Conservation (phyloP, 148 eudicot genomes). For the Camellia granthamiana region DNA sequence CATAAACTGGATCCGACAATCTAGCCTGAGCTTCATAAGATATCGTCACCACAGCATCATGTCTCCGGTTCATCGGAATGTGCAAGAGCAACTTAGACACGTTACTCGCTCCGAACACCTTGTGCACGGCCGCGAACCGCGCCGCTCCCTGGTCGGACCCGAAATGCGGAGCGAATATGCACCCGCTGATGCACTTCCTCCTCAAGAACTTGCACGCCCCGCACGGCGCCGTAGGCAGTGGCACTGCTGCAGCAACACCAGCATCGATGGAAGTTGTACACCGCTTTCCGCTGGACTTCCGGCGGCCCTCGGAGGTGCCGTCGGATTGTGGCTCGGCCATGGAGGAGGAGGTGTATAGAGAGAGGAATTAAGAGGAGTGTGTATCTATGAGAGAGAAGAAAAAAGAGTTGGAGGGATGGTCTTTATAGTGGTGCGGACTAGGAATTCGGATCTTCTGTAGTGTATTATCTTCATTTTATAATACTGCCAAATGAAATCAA, state of each 20-base stretch:
- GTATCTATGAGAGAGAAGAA: too few relatives aligned
- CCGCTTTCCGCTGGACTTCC: conserved; percentile 28
- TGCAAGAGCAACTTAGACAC: too few relatives aligned
- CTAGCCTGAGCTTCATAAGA: conserved; percentile 66
- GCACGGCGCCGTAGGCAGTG: conserved; percentile 27
- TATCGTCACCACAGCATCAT: conserved; percentile 53
- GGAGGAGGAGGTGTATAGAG: not conserved
- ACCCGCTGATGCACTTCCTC: conserved; percentile 41
- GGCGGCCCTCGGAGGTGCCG: conserved; percentile 28
- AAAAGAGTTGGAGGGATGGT: not conserved
- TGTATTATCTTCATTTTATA: too few relatives aligned
- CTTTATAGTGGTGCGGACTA: not conserved
- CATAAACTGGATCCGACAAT: conserved; percentile 59
- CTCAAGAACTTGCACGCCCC: conserved; percentile 67
- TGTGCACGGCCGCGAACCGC: too few relatives aligned
- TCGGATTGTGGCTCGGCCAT: not conserved
- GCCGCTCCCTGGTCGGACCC: too few relatives aligned
- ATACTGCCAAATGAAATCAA: too few relatives aligned
- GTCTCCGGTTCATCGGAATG: conserved; percentile 39
- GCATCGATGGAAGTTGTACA: not conserved
- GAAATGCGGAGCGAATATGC: too few relatives aligned
- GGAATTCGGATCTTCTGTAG: too few relatives aligned
- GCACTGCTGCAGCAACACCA: conserved; percentile 4
- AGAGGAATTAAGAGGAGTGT: too few relatives aligned
- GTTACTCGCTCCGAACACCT: too few relatives aligned